Evolutionary conservation across 495 filamentous ascomycete species (phyloP).

Genomic region (Tuber melanosporum): DNA sequence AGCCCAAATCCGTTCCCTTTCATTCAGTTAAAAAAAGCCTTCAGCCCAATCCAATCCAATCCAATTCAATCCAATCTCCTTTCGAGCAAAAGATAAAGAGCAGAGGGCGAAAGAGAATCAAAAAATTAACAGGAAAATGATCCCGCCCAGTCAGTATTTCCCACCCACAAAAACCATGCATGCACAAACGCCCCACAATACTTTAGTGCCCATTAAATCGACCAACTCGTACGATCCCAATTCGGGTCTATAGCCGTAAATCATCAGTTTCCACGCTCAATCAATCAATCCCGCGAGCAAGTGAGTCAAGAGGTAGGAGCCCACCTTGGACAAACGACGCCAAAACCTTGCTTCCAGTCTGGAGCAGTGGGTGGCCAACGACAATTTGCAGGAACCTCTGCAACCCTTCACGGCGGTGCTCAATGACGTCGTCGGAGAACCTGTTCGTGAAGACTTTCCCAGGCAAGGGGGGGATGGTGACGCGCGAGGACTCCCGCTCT

Average conservation of each 20-base stretch:
- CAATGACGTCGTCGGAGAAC: slow-evolving; percentile 97
- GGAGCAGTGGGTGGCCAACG: slow-evolving; percentile 88
- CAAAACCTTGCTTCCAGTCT: slow-evolving; percentile 95
- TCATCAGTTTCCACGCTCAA: slow-evolving; percentile 19
- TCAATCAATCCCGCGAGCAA: slow-evolving; percentile 20
- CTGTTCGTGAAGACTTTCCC: slow-evolving; percentile 98
- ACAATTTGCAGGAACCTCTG: slow-evolving; percentile 97
- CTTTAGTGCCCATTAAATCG: neutral
- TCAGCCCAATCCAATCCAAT: neutral
- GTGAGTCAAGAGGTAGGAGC: slow-evolving; percentile 39
- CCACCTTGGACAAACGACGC: slow-evolving; percentile 92
- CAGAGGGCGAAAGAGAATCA: neutral
- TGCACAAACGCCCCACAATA: slow-evolving; percentile 8
- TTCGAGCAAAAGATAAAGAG: slow-evolving; percentile 3
- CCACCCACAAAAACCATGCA: neutral
- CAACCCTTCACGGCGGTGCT: slow-evolving; percentile 82
- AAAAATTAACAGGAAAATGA: slow-evolving; percentile 8
- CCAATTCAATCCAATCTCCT: neutral
- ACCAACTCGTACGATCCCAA: slow-evolving; percentile 7
- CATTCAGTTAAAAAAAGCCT: neutral
- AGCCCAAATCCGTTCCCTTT: neutral
- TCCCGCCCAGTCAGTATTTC: neutral
- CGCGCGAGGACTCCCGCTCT: slow-evolving; percentile 86
- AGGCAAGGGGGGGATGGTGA: slow-evolving; percentile 90
- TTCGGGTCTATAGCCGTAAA: slow-evolving; percentile 7